phyloP scores from a whole-genome alignment of 2,329 filamentous ascomycete species.

The Trichophaea hybrida region DNA sequence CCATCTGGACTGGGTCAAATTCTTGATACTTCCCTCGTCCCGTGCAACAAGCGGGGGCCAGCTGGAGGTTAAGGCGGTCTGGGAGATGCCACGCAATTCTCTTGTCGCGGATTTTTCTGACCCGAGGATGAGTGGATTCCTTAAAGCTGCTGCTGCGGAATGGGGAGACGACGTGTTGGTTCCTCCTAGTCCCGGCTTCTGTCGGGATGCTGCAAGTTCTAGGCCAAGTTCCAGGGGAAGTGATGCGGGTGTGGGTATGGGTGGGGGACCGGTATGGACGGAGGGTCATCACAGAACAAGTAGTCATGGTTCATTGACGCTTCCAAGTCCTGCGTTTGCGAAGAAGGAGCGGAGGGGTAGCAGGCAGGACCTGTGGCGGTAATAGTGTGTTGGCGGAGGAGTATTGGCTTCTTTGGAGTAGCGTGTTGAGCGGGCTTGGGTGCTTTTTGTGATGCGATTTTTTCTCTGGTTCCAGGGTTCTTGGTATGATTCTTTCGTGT shows the following conservation, averaged over 20 bases:
- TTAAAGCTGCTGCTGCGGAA: slow-evolving; percentile 1
- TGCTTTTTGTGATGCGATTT: too few relatives aligned
- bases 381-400: slow-evolving; percentile 6
- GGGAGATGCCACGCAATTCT: not conserved
- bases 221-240: not conserved
- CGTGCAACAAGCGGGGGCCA: not conserved
- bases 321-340: slow-evolving; percentile 16
- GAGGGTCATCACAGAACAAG: not conserved
- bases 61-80: not conserved
- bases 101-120: not conserved
- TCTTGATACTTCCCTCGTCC: not conserved
- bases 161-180: not conserved
- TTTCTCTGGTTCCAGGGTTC: too few relatives aligned
- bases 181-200: not conserved
- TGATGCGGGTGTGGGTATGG: not conserved
- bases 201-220: not conserved
- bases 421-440: not conserved
- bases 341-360: slow-evolving; percentile 22
- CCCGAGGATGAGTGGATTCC: not conserved
- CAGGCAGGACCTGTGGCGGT: slow-evolving; percentile 25
- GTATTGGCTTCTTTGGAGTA: not conserved
- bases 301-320: not conserved
- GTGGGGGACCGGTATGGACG: not conserved
- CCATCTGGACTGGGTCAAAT: slow-evolving; percentile 2
- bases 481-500: too few relatives aligned